Base-by-base conservation (phyloP, 225 moss, liverwort and hornwort species). In the Climacium dendroides region DNA sequence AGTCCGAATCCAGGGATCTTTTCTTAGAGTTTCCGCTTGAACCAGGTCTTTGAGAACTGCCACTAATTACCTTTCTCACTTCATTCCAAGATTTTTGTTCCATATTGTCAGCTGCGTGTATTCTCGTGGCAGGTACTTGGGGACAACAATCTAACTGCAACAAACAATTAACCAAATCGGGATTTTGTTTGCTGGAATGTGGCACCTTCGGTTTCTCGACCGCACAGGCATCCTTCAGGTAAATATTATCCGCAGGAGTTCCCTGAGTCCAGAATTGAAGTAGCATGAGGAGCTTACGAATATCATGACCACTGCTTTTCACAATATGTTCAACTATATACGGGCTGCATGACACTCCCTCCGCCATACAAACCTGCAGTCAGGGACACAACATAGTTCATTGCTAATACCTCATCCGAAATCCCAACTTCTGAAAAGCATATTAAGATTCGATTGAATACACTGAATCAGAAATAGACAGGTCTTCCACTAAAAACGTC, bases 191-290 rank as follows among this genome's bases (percentile, higher is more conserved):
- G 30, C 58, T 64, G 66, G 39, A 55, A 54, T 78, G 85, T 52
- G 70, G 66, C 69, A 81, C 79, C 76, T 73, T 57, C 54, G 48
- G 28, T 66, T 53, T 60, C 61, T 87, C 85, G 53, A 63, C 62
- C 52, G 35, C 37, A 75, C 47, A 62, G 24, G 75, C 59, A 62
- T 83, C 89, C 79, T 84, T 83, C 67, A 85, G 64, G 34, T 80
- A 32, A 11, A 64, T 28, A 30, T 74, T 58, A 78, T 82, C 83
- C 9, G 90, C 55, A 74, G 74, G 79, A 80, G 80, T 87, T 62
- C 90, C 95, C 89, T 97, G 97, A 80, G 90, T 92, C 96, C 96
- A 97, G 83, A 95, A 95, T 83, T 97, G 97, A 50, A 97, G 94
- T 65, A 96, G 87, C 95, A 96, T 92, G 65, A 97, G 88, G 75